Evolutionary conservation across 2,329 filamentous ascomycete genomes (phyloP), one percentile per base, ranked within the genome.

Genomic region (Trichoderma atrobrunneum): DNA sequence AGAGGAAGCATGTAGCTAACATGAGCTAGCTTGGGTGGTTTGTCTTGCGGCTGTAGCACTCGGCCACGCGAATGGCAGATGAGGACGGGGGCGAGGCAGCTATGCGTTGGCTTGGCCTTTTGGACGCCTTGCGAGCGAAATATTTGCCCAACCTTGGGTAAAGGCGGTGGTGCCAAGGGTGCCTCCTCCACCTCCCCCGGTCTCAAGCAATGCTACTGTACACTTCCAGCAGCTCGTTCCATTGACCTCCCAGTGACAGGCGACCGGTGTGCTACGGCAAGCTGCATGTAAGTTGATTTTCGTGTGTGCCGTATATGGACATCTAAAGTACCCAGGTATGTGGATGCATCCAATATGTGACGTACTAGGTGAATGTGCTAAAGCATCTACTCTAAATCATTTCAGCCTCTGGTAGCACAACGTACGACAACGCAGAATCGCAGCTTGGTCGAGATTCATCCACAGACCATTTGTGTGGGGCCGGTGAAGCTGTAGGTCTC

Each of bases 61-160:
- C 62, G 34, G 24, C 70, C 57, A 64, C 39, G 63, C 57, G 60
- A 61, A 63, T 63, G 59, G 56, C 43, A 63, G 57, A 68, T 28
- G 43, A 56, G 51, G 57, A 62, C 18, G 39, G 51, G 34, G 48
- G 34, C 65, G 34, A 72, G 43, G 71, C 59, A 70, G 66, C 71
- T 34, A 72, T 70, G 65, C 71, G 66, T 72, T 72, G 71, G 66
- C 66, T 63, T 51, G 60, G 48, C 30, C 43, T 21, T 70, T 28
- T 70, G 65, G 65, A 72, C 43, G 64, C 64, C 43, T 72, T 72
- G 36, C 39, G 24, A 48, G 48, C 59, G n/a, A 72, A 62, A 56
- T 62, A 18, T 64, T 61, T 67, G 56, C 56, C 70, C 70, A 72
- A 66, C 70, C 7, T 67, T 16, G 7, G 54, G 28, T 18, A 63